Evolutionary conservation across 1,284 basidiomycete genomes (phyloP).

Genomic region (Abortiporus biennis): DNA sequence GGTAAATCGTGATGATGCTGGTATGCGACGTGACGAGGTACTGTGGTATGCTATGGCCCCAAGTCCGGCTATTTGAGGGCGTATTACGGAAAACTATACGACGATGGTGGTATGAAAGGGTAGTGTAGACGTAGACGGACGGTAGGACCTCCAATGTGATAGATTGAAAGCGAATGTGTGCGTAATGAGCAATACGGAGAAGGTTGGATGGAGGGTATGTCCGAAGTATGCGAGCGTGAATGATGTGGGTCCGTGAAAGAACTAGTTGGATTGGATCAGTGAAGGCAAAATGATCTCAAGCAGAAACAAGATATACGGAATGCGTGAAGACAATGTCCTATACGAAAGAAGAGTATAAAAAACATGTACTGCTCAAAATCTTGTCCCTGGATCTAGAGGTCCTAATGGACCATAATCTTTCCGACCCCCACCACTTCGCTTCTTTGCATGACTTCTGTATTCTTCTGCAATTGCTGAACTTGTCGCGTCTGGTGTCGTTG

Average conservation of each 20-base stretch:
- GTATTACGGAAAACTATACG: no score
- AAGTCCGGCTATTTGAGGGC: constrained; percentile 6
- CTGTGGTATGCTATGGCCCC: constrained; percentile 7
- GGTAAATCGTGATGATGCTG: background rate
- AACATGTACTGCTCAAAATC: constrained; percentile 20
- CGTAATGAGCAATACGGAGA: no score
- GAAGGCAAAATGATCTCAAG: no score
- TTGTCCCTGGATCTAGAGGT: constrained; percentile 58
- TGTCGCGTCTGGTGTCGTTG: constrained; percentile 35
- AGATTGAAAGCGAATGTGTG: no score
- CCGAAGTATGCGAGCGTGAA: background rate
- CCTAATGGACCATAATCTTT: constrained; percentile 71
- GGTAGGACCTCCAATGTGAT: no score
- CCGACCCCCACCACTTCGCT: constrained; percentile 36
- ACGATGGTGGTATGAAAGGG: no score
- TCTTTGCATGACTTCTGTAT: constrained; percentile 36
- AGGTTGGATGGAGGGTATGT: background rate
- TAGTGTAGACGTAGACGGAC: no score
- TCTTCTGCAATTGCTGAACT: constrained; percentile 32
- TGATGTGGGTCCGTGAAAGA: no score
- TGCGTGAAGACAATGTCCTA: constrained; percentile 9
- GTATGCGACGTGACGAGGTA: constrained; percentile 5
- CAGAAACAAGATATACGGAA: background rate
- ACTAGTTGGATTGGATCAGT: no score
- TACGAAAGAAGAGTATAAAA: background rate